Evolutionary conservation across 2,329 filamentous ascomycete species (phyloP), one percentile per base, ranked within the genome.

Genomic region (Samsoniella hepiali): DNA sequence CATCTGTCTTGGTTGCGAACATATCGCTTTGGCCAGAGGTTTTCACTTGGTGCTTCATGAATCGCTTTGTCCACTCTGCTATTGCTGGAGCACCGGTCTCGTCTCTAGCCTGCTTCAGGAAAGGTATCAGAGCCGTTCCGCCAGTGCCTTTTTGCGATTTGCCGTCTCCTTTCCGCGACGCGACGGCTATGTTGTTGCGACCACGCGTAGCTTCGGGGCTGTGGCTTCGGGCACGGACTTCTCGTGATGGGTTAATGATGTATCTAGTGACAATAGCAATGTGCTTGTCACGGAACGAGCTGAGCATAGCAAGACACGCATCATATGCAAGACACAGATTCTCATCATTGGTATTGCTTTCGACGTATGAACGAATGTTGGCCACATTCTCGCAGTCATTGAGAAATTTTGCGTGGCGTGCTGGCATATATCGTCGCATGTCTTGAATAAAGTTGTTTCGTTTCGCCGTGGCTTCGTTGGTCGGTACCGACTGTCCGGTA

Each of bases 381-480:
- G 94, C 88, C 4, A 97, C 88, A 17, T 80, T 80, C 57, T 86
- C 82, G 13, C 97, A 88, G 66, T 96, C 90, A 67, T 90, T 84
- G 3, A 99, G 82, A 78, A 99, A 99, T 47, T 91, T 88, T 3
- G 93, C 90, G 72, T 99, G 95, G 0, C 90, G 86, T 0, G 93
- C 94, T 0, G 95, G 95, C 95, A 99, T 99, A 78, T 99, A 99
- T 53, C 85, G 85, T 64, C 94, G 90, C 95, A 99, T 99, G 68
- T 99, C 95, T 72, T 91, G 87, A 72, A 99, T 94, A 78, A 99
- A 99, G 71, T 95, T 96, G 78, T 97, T 87, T 47, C 84, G 82
- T 5, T 87, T 82, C 31, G 83, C 79, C 42, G 81, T 78, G 1
- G 77, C 72, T 6, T 45, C 62, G 17, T 45, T 22, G 4, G 53